phyloP scores from a whole-genome alignment of 2,329 filamentous ascomycete species.

The Orbilia quercus region DNA sequence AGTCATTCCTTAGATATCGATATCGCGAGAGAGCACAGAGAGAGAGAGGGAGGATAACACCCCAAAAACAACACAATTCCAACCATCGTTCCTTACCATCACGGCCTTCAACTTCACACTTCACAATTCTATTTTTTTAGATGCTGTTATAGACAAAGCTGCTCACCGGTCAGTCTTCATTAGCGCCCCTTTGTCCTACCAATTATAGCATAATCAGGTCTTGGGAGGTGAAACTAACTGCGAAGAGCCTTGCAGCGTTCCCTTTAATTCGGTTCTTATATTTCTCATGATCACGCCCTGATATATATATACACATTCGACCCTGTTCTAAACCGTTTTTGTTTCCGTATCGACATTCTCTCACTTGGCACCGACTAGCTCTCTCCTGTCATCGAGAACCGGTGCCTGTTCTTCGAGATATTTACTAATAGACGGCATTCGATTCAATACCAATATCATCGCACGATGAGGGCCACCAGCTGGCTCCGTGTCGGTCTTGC shows the following conservation, averaged over 20 bases:
- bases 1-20: conserved; percentile 48
- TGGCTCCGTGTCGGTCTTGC: conserved; percentile 48
- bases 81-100: conserved; percentile 37
- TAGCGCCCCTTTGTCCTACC: conserved; percentile 14
- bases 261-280: conserved; percentile 10
- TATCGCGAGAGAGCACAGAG: conserved; percentile 4
- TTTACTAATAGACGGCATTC: conserved; percentile 11
- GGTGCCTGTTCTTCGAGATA: conserved; percentile 1
- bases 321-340: not conserved
- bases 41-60: conserved; percentile 23
- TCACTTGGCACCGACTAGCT: conserved; percentile 2
- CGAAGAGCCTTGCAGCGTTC: not conserved
- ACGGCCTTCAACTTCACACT: conserved; percentile 5
- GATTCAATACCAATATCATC: not conserved
- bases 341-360: conserved; percentile 9
- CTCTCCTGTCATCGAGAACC: too few species aligned
- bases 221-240: not conserved
- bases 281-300: conserved; percentile 37
- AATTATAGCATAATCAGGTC: conserved; percentile 2
- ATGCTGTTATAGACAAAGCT: conserved; percentile 5
- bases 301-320: conserved; percentile 46
- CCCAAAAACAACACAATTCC: conserved; percentile 26
- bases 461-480: conserved; percentile 49
- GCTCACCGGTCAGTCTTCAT: conserved; percentile 10
- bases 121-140: too few species aligned